A percentile compares a stretch with the other conserved stretches of the same genome.
Evolutionary conservation across 495 filamentous ascomycete species (phyloP).

Genomic region (Parathielavia hyrcaniae): DNA sequence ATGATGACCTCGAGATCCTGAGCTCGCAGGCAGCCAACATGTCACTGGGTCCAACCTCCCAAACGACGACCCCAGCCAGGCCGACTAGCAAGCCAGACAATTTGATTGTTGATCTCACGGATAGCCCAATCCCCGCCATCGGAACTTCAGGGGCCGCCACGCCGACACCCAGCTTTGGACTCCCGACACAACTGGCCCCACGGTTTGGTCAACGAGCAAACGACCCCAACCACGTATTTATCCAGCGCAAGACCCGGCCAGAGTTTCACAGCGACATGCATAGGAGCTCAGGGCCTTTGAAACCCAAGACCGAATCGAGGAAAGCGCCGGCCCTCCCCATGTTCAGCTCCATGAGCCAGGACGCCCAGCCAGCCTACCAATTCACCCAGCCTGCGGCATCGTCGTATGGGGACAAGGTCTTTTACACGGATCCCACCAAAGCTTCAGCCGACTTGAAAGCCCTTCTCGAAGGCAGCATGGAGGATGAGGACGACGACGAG

Average conservation of each 20-base stretch:
- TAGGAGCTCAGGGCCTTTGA: constrained; percentile 33
- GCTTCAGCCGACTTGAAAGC: constrained; percentile 83
- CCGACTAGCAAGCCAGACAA: constrained; percentile 5
- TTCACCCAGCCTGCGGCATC: constrained; percentile 34
- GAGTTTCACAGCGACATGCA: constrained; percentile 45
- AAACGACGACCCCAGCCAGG: constrained; percentile 21
- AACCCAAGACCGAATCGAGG: constrained; percentile 34
- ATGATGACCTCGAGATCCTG: constrained; percentile 34
- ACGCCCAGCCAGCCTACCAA: constrained; percentile 24
- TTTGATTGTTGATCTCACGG: constrained; percentile 24
- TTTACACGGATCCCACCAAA: constrained; percentile 69
- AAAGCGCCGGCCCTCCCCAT: constrained; percentile 31
- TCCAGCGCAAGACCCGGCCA: constrained; percentile 40
- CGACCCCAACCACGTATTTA: constrained; percentile 39
- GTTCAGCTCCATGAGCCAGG: constrained; percentile 37
- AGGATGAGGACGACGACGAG: constrained; percentile 60
- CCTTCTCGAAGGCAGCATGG: constrained; percentile 77
- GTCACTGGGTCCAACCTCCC: constrained; percentile 19
- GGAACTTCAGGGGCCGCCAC: constrained; percentile 22
- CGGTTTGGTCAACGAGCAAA: constrained; percentile 18
- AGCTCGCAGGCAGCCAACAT: constrained; percentile 34
- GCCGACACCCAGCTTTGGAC: constrained; percentile 30
- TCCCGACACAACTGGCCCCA: constrained; percentile 25
- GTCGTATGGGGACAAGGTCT: constrained; percentile 48
- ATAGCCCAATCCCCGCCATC: constrained; percentile 22